A percentile compares a stretch with the other conserved stretches of the same genome.
Conservation (phyloP, 257 asterid genomes). For the Euphrasia confusa region DNA sequence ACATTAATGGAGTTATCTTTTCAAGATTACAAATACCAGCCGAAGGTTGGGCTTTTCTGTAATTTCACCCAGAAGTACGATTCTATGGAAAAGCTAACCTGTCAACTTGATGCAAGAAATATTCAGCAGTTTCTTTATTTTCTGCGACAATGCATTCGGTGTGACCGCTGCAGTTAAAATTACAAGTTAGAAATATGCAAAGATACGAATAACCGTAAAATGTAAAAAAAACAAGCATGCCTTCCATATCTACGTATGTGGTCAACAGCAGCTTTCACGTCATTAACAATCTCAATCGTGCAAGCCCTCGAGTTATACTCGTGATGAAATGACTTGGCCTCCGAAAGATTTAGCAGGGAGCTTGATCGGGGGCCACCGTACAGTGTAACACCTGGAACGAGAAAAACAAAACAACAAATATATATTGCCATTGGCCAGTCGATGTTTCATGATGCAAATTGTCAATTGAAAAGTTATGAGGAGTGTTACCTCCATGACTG, state of each 20-base stretch:
- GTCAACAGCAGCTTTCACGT: slow-evolving; percentile 85
- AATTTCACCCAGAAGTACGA: background rate
- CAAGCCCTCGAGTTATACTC: slow-evolving; percentile 93
- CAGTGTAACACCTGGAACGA: slow-evolving; percentile 40
- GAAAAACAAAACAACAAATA: too few species aligned
- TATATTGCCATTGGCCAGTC: too few species aligned
- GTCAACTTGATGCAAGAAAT: slow-evolving; percentile 58
- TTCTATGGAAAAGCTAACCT: slow-evolving; percentile 31
- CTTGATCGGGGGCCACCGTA: slow-evolving; percentile 61
- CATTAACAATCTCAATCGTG: slow-evolving; percentile 89
- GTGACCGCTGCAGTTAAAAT: slow-evolving; percentile 61
- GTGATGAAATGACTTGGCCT: slow-evolving; percentile 53
- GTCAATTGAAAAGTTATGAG: too few species aligned
- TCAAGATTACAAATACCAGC: too few species aligned
- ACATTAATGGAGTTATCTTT: background rate
- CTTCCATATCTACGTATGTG: slow-evolving; percentile 90
- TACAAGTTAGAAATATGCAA: background rate
- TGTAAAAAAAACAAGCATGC: slow-evolving; percentile 36
- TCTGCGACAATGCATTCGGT: slow-evolving; percentile 86
- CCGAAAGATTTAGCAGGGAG: slow-evolving; percentile 25
- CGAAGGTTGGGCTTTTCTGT: background rate
- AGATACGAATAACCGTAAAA: background rate
- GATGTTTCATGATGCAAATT: too few species aligned
- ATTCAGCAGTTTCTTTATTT: slow-evolving; percentile 67
- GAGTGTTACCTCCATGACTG: slow-evolving; percentile 46